phyloP scores from a whole-genome alignment of 2,329 filamentous ascomycete species.

The Cladophialophora immunda region DNA sequence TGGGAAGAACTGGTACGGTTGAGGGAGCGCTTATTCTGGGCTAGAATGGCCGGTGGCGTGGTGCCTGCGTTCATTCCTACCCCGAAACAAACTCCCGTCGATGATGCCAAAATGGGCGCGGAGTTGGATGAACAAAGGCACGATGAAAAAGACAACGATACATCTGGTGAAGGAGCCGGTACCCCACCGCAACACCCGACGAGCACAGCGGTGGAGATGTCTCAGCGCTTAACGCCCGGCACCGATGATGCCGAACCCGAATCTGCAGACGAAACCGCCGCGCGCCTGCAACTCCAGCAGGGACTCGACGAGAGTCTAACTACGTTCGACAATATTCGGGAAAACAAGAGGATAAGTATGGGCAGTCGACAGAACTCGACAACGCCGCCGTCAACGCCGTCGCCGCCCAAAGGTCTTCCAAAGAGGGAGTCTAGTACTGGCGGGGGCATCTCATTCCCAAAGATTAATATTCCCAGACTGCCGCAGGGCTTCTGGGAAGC shows the following conservation, averaged over 20 bases:
- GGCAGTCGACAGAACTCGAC: slow-evolving; percentile 20
- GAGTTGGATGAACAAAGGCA: slow-evolving; percentile 19
- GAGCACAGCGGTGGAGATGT: not conserved
- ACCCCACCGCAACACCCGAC: slow-evolving; percentile 5
- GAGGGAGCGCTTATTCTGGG: slow-evolving; percentile 97
- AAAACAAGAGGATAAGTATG: slow-evolving; percentile 30
- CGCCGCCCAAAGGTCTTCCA: slow-evolving; percentile 25
- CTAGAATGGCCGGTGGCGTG: slow-evolving; percentile 88
- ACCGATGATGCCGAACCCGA: slow-evolving; percentile 24
- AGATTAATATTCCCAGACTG: slow-evolving; percentile 40
- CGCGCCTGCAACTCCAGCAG: slow-evolving; percentile 34
- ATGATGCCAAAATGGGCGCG: slow-evolving; percentile 25
- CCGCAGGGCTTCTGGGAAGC: slow-evolving; percentile 39
- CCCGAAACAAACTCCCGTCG: slow-evolving; percentile 35
- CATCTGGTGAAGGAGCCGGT: not conserved
- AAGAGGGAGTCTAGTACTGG: slow-evolving; percentile 28
- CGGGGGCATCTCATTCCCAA: slow-evolving; percentile 37
- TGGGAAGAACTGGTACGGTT: slow-evolving; percentile 95
- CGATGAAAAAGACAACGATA: slow-evolving; percentile 27
- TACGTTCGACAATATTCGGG: slow-evolving; percentile 40
- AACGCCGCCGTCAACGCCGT: slow-evolving; percentile 34
- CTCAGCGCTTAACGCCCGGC: slow-evolving; percentile 19
- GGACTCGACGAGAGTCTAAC: slow-evolving; percentile 38
- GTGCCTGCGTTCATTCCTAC: slow-evolving; percentile 67
- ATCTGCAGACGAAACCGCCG: slow-evolving; percentile 26